Percentiles rank a stretch among this genome's conserved stretches.
Conservation (phyloP, 2,329 filamentous ascomycete genomes). For the Pyrenophora graminea region DNA sequence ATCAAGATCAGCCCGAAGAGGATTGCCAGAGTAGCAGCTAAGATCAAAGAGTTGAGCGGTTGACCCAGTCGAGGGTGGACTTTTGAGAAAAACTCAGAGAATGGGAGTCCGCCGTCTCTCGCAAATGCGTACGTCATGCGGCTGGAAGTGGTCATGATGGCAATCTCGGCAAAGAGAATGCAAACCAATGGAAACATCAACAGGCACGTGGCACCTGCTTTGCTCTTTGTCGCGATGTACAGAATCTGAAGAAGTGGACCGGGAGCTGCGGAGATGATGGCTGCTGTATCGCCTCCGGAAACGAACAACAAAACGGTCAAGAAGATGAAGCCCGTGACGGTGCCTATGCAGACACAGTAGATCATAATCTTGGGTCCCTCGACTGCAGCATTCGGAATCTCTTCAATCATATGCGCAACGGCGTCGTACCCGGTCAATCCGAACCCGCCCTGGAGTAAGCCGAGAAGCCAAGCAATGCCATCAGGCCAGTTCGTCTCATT, state of each 20-base stretch:
- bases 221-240: constrained; percentile 64
- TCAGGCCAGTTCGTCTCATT: constrained; percentile 73
- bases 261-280: constrained; percentile 59
- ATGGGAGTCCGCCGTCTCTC: constrained; percentile 68
- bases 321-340: constrained; percentile 66
- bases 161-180: constrained; percentile 65
- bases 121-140: constrained; percentile 72
- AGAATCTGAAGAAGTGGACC: constrained; percentile 67
- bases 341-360: constrained; percentile 65
- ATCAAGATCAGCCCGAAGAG: constrained; percentile 73
- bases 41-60: constrained; percentile 67
- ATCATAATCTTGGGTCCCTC: constrained; percentile 70
- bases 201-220: constrained; percentile 65
- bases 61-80: constrained; percentile 66
- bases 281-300: constrained; percentile 58
- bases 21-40: constrained; percentile 65
- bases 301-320: constrained; percentile 67
- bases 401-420: constrained; percentile 61
- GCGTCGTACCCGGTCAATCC: constrained; percentile 61
- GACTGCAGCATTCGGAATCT: constrained; percentile 62
- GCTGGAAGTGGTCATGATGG: constrained; percentile 68
- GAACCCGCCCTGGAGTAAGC: constrained; percentile 59
- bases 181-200: constrained; percentile 70
- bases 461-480: constrained; percentile 61
- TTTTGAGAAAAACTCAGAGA: constrained; percentile 62